These are phyloP conservation scores for Yamadazyma atlantica DNA, from an alignment of 1,139 yeast species.

Conservation along the genomic window DNA sequence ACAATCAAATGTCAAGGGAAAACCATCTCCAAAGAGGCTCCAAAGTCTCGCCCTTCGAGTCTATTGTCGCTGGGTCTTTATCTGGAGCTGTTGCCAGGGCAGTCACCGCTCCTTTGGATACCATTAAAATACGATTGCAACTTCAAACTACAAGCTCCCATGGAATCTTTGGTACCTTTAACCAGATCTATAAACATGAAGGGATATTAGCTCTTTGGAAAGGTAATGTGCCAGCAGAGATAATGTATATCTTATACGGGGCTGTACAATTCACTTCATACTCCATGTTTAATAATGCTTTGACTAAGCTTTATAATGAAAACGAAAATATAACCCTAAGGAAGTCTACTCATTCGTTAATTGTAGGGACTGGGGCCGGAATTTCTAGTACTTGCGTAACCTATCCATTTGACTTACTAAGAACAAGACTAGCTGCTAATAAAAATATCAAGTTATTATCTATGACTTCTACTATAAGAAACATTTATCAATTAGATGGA, in stretches of 20 bases:
- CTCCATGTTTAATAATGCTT: conserved; percentile 48
- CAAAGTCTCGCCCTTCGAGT: conserved; percentile 40
- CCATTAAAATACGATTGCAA: conserved; percentile 83
- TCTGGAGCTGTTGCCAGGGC: conserved; percentile 70
- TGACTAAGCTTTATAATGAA: conserved; percentile 30
- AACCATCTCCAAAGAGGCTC: conserved; percentile 58
- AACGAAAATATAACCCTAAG: conserved; percentile 24
- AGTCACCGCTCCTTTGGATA: conserved; percentile 86
- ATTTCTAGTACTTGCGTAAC: conserved; percentile 67
- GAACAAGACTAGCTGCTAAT: conserved; percentile 80
- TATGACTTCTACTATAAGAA: conserved; percentile 38
- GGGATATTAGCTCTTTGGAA: conserved; percentile 73
- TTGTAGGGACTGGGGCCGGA: conserved; percentile 81
- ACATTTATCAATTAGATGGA: conserved; percentile 52
- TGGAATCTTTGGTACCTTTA: conserved; percentile 19
- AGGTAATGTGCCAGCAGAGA: conserved; percentile 91
- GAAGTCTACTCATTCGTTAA: conserved; percentile 47
- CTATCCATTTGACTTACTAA: conserved; percentile 83
- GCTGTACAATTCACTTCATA: conserved; percentile 81
- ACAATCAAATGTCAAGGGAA: conserved; percentile 15
- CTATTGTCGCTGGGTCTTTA: conserved; percentile 65
- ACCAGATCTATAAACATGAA: conserved; percentile 30
- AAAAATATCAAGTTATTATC: conserved; percentile 43
- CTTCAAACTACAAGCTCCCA: conserved; percentile 28
- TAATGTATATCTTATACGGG: conserved; percentile 82